Percentiles rank a stretch among this genome's conserved stretches.
Evolutionary conservation across 2,329 filamentous ascomycete genomes (phyloP).

Genomic region (Pestalotiopsis sp.): DNA sequence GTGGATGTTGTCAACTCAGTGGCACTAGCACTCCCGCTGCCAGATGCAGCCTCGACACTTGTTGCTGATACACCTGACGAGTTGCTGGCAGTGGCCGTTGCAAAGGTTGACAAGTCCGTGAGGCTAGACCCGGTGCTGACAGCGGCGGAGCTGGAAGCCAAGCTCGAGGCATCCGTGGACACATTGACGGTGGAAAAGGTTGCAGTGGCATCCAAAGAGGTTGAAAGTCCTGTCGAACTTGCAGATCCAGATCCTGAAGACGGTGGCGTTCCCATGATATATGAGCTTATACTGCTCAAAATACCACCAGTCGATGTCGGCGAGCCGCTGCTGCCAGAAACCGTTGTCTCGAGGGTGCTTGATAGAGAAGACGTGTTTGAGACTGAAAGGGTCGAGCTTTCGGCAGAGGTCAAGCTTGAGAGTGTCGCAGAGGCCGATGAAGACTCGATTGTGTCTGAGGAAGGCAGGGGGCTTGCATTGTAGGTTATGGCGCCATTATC

Average conservation of each 20-base stretch:
- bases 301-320: constrained; percentile 22
- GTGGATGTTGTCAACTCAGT: constrained; percentile 22
- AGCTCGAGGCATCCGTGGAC: neutral
- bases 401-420: neutral
- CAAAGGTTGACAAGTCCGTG: neutral
- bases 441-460: neutral
- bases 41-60: neutral
- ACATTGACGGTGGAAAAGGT: neutral
- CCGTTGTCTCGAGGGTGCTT: neutral
- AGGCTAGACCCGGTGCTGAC: neutral
- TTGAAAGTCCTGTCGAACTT: neutral
- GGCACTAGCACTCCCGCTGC: constrained; percentile 8
- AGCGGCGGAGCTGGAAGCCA: neutral
- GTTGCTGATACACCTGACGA: neutral
- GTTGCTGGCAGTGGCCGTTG: neutral
- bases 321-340: neutral
- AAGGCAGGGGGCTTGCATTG: neutral
- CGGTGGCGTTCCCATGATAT: constrained; percentile 25
- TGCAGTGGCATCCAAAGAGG: neutral
- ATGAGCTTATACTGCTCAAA: constrained; percentile 31
- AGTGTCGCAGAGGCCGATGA: neutral
- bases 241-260: neutral
- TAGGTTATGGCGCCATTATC: neutral
- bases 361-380: neutral
- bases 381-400: neutral